Evolutionary conservation across 164 flowering plant genomes (phyloP).

Genomic region (Kalanchoe fedtschenkoi): DNA sequence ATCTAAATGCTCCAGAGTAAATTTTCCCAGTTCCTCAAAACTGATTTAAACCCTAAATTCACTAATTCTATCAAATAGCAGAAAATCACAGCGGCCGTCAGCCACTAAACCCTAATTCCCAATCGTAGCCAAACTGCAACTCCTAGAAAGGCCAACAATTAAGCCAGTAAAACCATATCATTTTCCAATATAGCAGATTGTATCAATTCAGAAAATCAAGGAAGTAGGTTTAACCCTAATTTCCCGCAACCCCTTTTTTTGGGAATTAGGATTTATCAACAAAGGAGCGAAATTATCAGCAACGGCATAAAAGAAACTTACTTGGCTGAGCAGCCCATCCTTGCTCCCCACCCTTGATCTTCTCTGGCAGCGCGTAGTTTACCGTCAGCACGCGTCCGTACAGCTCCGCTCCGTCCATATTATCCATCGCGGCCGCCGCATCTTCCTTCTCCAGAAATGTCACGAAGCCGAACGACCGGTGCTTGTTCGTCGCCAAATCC

Average conservation of each 20-base stretch:
- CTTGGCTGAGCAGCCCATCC: conserved; percentile 99
- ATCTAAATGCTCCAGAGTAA: no score
- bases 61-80: no score
- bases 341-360: conserved; percentile 97
- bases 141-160: no score
- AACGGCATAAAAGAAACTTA: conserved; percentile 23
- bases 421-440: conserved; percentile 92
- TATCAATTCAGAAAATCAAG: no score
- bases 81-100: no score
- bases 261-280: conserved; percentile 10
- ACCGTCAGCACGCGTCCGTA: conserved; percentile 92
- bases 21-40: no score
- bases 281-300: neutral
- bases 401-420: conserved; percentile 91
- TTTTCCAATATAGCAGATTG: no score
- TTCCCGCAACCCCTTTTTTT: neutral
- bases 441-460: conserved; percentile 88
- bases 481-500: conserved; percentile 94
- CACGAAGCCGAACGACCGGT: conserved; percentile 92
- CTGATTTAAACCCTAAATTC: no score
- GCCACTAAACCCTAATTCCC: neutral
- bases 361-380: conserved; percentile 87
- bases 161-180: no score
- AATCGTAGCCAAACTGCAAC: no score
- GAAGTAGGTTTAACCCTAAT: no score